Conservation (phyloP, 176 grass and related monocot genomes). For the Poa annua region DNA sequence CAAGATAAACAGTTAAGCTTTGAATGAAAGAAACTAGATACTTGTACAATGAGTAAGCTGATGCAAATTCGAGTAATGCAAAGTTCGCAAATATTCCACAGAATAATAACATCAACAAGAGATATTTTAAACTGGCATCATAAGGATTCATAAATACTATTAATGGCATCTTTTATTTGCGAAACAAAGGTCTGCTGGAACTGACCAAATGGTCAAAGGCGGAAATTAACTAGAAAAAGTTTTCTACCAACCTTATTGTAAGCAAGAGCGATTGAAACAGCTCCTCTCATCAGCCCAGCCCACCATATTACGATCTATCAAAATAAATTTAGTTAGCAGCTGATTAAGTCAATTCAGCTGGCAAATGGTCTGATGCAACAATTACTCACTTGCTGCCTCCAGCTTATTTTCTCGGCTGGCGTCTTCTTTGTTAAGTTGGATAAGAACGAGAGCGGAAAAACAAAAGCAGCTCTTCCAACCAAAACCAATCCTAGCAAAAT, state of each 20-base stretch:
- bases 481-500: conserved; percentile 89
- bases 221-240: neutral
- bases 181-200: neutral
- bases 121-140: neutral
- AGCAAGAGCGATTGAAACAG: conserved; percentile 98
- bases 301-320: conserved; percentile 89
- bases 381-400: conserved; percentile 73
- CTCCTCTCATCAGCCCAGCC: conserved; percentile 99
- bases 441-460: conserved; percentile 91
- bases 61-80: neutral
- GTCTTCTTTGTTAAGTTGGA: conserved; percentile 88
- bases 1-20: conserved; percentile 38
- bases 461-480: conserved; percentile 94
- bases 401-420: conserved; percentile 70
- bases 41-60: neutral
- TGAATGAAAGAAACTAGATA: conserved; percentile 2
- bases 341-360: neutral
- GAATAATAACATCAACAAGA: neutral
- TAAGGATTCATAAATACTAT: neutral
- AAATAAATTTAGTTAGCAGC: conserved; percentile 35
- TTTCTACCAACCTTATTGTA: conserved; percentile 85
- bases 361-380: conserved; percentile 4
- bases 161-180: neutral
- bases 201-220: neutral
- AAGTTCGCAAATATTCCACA: neutral